These are phyloP conservation scores for Phaeotremella skinneri DNA, from an alignment of 768 basidiomycete species.

Conservation along the genomic window DNA sequence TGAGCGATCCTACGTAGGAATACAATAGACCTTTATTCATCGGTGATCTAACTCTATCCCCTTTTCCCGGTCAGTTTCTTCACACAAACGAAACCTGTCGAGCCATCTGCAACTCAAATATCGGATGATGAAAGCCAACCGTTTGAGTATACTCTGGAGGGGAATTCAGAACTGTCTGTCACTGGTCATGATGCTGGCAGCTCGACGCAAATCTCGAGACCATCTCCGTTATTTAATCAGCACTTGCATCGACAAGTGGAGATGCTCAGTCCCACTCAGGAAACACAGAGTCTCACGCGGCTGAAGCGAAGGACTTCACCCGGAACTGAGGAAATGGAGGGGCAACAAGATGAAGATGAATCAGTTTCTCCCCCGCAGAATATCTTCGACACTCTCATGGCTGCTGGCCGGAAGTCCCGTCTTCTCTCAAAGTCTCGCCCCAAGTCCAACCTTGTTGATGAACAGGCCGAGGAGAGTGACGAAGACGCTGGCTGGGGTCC, in stretches of 20 bases:
- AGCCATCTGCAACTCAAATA: neutral
- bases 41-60: too few species aligned
- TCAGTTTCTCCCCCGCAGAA: neutral
- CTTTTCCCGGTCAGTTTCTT: conserved; percentile 32
- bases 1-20: conserved; percentile 11
- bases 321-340: neutral
- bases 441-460: conserved; percentile 34
- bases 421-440: neutral
- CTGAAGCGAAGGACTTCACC: conserved; percentile 7
- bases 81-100: conserved; percentile 46
- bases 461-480: conserved; percentile 46
- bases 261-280: conserved; percentile 22
- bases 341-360: neutral
- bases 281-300: conserved; percentile 10
- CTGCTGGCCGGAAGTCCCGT: neutral
- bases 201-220: neutral
- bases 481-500: conserved; percentile 45
- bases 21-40: neutral
- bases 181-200: neutral
- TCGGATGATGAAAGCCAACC: conserved; percentile 6
- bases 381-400: neutral
- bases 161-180: neutral
- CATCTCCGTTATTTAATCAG: neutral
- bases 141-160: neutral
- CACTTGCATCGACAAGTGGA: conserved; percentile 2